phyloP scores from a whole-genome alignment of 805 yeast genomes.

The Kazachstania taianensis region DNA sequence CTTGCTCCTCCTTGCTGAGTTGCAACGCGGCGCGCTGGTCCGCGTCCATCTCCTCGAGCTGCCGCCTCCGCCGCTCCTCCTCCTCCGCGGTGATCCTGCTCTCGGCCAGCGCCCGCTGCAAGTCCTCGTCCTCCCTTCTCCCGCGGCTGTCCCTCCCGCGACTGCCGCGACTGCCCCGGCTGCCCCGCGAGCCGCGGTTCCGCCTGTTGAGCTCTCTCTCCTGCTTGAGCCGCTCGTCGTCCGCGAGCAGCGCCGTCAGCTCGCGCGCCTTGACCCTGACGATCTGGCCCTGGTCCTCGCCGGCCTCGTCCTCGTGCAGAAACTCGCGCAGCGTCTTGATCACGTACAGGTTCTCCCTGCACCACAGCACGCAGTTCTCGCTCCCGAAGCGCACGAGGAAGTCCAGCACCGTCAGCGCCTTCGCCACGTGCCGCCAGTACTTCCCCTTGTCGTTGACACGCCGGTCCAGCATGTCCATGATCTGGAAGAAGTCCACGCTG shows the following conservation, averaged over 20 bases:
- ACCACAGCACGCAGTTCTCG: conserved; percentile 87
- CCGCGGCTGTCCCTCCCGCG: background rate
- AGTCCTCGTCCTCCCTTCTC: conserved; percentile 51
- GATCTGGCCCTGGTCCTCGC: conserved; percentile 78
- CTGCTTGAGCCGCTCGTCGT: conserved; percentile 67
- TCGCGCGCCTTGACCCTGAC: conserved; percentile 87
- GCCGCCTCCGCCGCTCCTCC: conserved; percentile 49
- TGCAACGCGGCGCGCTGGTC: conserved; percentile 23
- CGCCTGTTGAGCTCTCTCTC: conserved; percentile 44
- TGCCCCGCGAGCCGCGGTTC: conserved; percentile 28
- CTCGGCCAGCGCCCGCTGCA: conserved; percentile 72
- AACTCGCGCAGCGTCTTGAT: conserved; percentile 88
- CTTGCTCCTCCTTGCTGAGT: conserved; percentile 24
- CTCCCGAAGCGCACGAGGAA: conserved; percentile 78
- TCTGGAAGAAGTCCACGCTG: conserved; percentile 65
- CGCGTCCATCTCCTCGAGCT: conserved; percentile 17
- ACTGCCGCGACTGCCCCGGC: conserved; percentile 9
- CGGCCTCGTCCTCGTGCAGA: conserved; percentile 65
- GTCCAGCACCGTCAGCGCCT: conserved; percentile 77
- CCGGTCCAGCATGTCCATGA: conserved; percentile 90
- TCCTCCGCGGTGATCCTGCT: conserved; percentile 76
- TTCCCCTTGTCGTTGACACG: conserved; percentile 92
- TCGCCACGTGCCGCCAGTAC: conserved; percentile 94
- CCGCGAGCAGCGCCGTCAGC: conserved; percentile 63
- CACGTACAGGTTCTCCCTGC: conserved; percentile 77